Percentiles rank a stretch among this genome's conserved stretches.
Conservation (phyloP, 768 basidiomycete genomes). For the Hygrophorus pudorinus region DNA sequence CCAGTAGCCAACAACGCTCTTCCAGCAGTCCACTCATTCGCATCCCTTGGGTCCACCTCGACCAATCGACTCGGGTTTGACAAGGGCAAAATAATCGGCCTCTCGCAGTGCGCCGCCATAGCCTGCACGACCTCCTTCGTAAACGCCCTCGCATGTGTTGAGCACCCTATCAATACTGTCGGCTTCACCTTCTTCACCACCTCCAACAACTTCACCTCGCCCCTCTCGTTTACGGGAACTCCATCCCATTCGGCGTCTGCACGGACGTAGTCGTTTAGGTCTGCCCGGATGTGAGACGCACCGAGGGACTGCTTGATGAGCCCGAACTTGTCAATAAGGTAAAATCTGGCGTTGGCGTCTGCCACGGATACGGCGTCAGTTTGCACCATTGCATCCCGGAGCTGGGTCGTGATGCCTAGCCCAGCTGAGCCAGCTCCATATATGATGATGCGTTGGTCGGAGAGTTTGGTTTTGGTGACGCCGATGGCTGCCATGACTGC, state of each 20-base stretch:
- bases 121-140: constrained; percentile 58
- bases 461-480: constrained; percentile 52
- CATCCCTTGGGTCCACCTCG: constrained; percentile 64
- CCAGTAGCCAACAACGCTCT: constrained; percentile 78
- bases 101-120: constrained; percentile 58
- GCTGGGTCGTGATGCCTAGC: constrained; percentile 65
- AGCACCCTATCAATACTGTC: constrained; percentile 79
- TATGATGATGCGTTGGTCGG: constrained; percentile 68
- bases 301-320: constrained; percentile 44
- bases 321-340: constrained; percentile 61
- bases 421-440: constrained; percentile 81
- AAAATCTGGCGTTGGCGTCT: constrained; percentile 61
- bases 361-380: constrained; percentile 38
- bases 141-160: constrained; percentile 71
- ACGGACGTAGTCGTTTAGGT: constrained; percentile 45
- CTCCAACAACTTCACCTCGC: constrained; percentile 48
- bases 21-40: constrained; percentile 71
- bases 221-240: constrained; percentile 24
- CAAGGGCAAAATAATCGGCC: constrained; percentile 79
- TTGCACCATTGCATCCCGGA: constrained; percentile 66
- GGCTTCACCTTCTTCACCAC: constrained; percentile 66
- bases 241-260: constrained; percentile 46
- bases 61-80: constrained; percentile 73
- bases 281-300: constrained; percentile 31
- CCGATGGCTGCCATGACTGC: constrained; percentile 59